Evolutionary conservation across 208 protist species (phyloP), one percentile per base, ranked within the genome.

Genomic region (Spongospora subterranea): DNA sequence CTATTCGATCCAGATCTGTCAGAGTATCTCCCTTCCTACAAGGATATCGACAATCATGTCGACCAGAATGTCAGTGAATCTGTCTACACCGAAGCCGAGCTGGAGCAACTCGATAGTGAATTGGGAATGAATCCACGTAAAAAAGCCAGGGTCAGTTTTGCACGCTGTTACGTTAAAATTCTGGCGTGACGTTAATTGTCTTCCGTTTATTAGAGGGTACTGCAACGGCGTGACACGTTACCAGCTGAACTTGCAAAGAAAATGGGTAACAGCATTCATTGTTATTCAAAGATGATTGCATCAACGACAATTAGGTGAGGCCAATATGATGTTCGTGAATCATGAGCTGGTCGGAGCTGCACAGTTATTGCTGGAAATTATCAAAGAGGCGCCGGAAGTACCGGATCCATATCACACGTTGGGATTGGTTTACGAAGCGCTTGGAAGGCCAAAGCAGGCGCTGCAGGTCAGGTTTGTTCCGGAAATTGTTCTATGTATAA

Each of bases 11-110:
- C 50, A 29, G 50, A 60, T 60, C 6, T 60, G 6, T 24, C 13
- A 60, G 50, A 6, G 13, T 60, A 60, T 60, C 24, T 60, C 6
- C 50, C 50, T 29, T 60, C 50, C 6, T 60, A 60, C 50, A 60
- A 6, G 6, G 50, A 29, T 24, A 60, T 60, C 24, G 50, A 60
- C n/a, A n/a, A 82, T 39, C 71, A 82, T 35, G 35, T 82, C 35
- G 71, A 13, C 17, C 17, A 35, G 71, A n/a, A 39, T 35, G n/a
- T n/a, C n/a, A n/a, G n/a, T n/a, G 40, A 43, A 20, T 6, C 17
- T 6, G 71, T 82, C 71, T 82, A 82, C n/a, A 45, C 71, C n/a
- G 71, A 82, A 45, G 71, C n/a, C 71, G 71, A 82, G 71, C 71
- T 82, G 17, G 71, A 82, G 35, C 35, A 82, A n/a, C 71, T 82